phyloP scores from a whole-genome alignment of 1,139 yeast genomes.

The Suhomyces bribrorum region DNA sequence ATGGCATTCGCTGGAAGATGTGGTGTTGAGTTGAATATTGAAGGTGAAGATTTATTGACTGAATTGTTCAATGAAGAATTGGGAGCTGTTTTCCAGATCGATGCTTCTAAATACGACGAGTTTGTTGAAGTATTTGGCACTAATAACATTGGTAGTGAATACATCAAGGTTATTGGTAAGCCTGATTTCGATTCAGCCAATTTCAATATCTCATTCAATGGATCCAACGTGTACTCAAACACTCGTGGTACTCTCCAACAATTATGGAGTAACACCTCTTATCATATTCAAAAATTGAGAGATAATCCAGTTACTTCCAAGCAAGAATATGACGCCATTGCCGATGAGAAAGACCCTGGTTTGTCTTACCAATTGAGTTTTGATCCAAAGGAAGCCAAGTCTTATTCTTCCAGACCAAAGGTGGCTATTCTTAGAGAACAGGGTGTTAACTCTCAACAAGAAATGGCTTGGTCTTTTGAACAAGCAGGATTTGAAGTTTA shows the following conservation, averaged over 20 bases:
- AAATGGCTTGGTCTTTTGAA: slow-evolving; percentile 97
- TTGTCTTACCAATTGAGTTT: slow-evolving; percentile 76
- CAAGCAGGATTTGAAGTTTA: slow-evolving; percentile 92
- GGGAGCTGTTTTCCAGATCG: slow-evolving; percentile 94
- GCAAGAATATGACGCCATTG: slow-evolving; percentile 75
- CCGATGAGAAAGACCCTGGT: slow-evolving; percentile 90
- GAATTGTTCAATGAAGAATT: slow-evolving; percentile 87
- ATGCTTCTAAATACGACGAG: slow-evolving; percentile 48
- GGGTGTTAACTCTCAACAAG: slow-evolving; percentile 98
- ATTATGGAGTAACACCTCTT: slow-evolving; percentile 87
- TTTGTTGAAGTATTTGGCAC: slow-evolving; percentile 57
- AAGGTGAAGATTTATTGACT: slow-evolving; percentile 43
- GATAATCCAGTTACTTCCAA: slow-evolving; percentile 91
- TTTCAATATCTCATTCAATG: slow-evolving; percentile 51
- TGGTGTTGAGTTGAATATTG: slow-evolving; percentile 55
- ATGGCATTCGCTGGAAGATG: slow-evolving; percentile 97
- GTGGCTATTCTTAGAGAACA: slow-evolving; percentile 98
- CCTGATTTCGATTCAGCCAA: slow-evolving; percentile 58
- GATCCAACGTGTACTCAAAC: slow-evolving; percentile 46
- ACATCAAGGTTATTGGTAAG: slow-evolving; percentile 65
- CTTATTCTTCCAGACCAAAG: slow-evolving; percentile 65
- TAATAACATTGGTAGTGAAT: slow-evolving; percentile 57
- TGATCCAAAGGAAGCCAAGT: slow-evolving; percentile 25
- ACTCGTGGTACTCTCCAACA: slow-evolving; percentile 76
- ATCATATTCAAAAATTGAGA: slow-evolving; percentile 85